Percentiles rank a stretch among this genome's conserved stretches.
phyloP scores from a whole-genome alignment of 208 protist genomes.

The Leptomonas seymouri region DNA sequence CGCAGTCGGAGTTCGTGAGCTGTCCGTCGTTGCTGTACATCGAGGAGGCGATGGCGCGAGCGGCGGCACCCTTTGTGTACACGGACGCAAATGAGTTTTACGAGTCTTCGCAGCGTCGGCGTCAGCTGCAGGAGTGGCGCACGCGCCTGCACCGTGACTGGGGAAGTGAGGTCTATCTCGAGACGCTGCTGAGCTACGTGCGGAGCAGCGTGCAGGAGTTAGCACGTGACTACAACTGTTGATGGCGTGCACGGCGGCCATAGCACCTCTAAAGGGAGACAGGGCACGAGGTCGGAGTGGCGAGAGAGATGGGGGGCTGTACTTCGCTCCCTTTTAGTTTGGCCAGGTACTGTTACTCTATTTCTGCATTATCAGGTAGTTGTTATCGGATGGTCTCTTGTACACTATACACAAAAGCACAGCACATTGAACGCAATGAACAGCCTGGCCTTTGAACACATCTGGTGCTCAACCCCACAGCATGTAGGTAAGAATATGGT shows the following conservation, averaged over 20 bases:
- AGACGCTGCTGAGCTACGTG: slow-evolving; percentile 47
- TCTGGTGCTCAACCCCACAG: no score
- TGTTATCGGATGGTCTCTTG: neutral
- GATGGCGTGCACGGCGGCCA: neutral
- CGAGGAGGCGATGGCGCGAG: slow-evolving; percentile 47
- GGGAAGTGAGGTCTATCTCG: slow-evolving; percentile 62
- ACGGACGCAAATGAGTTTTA: slow-evolving; percentile 39
- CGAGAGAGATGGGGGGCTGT: no score
- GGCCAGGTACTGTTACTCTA: neutral
- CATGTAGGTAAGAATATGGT: neutral
- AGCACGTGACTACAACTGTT: slow-evolving; percentile 37
- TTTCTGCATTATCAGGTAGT: neutral
- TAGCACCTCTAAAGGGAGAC: no score
- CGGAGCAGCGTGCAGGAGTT: slow-evolving; percentile 22
- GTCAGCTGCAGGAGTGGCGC: slow-evolving; percentile 26
- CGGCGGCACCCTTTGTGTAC: slow-evolving; percentile 30
- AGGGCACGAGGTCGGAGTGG: no score
- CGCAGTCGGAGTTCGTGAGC: slow-evolving; percentile 64
- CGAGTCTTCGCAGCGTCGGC: slow-evolving; percentile 31
- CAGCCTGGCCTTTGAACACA: no score
- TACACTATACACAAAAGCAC: neutral
- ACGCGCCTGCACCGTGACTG: slow-evolving; percentile 47
- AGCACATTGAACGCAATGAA: neutral
- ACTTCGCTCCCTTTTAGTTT: slow-evolving; percentile 5
- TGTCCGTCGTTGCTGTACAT: slow-evolving; percentile 62